phyloP scores from a whole-genome alignment of 257 asterid genomes.

The Rauvolfia tetraphylla region DNA sequence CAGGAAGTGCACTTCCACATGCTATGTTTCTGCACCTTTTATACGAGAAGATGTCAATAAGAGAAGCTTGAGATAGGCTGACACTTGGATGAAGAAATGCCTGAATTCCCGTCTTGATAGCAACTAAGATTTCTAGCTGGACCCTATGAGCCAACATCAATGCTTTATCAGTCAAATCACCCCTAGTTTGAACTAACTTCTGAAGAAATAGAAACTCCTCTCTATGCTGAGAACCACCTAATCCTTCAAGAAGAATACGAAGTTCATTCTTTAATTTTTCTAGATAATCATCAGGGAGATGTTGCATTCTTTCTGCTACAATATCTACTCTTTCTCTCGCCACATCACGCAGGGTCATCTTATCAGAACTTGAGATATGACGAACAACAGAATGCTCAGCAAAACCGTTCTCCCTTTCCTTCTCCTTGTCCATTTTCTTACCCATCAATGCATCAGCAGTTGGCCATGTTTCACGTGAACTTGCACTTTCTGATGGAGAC shows the following conservation, averaged over 20 bases:
- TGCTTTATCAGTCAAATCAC: slow-evolving; percentile 72
- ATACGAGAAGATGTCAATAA: slow-evolving; percentile 75
- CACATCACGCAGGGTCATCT: slow-evolving; percentile 67
- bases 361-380: slow-evolving; percentile 59
- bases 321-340: slow-evolving; percentile 75
- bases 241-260: slow-evolving; percentile 83
- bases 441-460: slow-evolving; percentile 59
- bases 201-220: slow-evolving; percentile 80
- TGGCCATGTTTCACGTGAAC: slow-evolving; percentile 97
- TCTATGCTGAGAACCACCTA: slow-evolving; percentile 79
- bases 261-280: slow-evolving; percentile 80
- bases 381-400: slow-evolving; percentile 75
- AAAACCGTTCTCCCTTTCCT: slow-evolving; percentile 62
- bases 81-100: slow-evolving; percentile 93
- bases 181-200: slow-evolving; percentile 76
- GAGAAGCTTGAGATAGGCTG: slow-evolving; percentile 90
- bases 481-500: slow-evolving; percentile 93
- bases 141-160: slow-evolving; percentile 65
- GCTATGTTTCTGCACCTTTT: slow-evolving; percentile 87
- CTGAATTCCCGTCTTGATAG: slow-evolving; percentile 87
- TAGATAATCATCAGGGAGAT: slow-evolving; percentile 73
- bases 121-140: slow-evolving; percentile 81
- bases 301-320: slow-evolving; percentile 78
- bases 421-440: slow-evolving; percentile 61
- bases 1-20: slow-evolving; percentile 76